Conservation (phyloP, 768 basidiomycete genomes). For the Solioccasus polychromus region DNA sequence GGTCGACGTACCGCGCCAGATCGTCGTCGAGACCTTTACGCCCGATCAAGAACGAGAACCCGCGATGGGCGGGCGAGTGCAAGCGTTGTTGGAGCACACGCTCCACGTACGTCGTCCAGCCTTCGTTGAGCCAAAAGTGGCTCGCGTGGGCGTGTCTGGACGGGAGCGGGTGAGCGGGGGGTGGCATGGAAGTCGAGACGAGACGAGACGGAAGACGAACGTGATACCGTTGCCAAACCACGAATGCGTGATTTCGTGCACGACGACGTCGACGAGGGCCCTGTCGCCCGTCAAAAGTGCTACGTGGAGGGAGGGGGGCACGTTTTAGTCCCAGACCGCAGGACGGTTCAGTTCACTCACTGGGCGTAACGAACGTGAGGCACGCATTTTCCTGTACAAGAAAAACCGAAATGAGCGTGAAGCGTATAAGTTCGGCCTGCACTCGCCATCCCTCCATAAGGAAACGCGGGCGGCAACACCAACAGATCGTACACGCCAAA, state of each 20-base stretch:
- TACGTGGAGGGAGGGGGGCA: slow-evolving; percentile 19
- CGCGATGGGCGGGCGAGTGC: slow-evolving; percentile 73
- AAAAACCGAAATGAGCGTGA: neutral
- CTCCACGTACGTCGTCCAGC: slow-evolving; percentile 94
- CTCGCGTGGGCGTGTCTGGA: slow-evolving; percentile 61
- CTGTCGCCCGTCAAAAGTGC: slow-evolving; percentile 86
- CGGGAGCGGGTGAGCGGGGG: neutral
- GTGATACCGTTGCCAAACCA: slow-evolving; percentile 93
- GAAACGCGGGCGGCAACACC: slow-evolving; percentile 87
- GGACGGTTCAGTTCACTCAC: too few species aligned
- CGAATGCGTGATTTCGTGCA: slow-evolving; percentile 81
- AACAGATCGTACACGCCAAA: slow-evolving; percentile 89
- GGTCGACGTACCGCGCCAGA: slow-evolving; percentile 53
- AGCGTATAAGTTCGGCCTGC: neutral
- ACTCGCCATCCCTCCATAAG: slow-evolving; percentile 83
- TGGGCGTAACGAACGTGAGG: slow-evolving; percentile 83
- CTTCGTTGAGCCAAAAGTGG: slow-evolving; percentile 90
- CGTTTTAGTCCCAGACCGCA: too few species aligned
- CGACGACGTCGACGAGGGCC: slow-evolving; percentile 84
- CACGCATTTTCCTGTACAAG: slow-evolving; percentile 76
- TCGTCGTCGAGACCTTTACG: slow-evolving; percentile 67
- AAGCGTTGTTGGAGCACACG: slow-evolving; percentile 68
- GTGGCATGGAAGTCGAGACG: neutral
- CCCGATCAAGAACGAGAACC: slow-evolving; percentile 78
- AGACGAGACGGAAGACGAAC: slow-evolving; percentile 30